These are phyloP conservation scores for Erodium maritimum DNA, from an alignment of 345 rosid species.

Conservation along the genomic window DNA sequence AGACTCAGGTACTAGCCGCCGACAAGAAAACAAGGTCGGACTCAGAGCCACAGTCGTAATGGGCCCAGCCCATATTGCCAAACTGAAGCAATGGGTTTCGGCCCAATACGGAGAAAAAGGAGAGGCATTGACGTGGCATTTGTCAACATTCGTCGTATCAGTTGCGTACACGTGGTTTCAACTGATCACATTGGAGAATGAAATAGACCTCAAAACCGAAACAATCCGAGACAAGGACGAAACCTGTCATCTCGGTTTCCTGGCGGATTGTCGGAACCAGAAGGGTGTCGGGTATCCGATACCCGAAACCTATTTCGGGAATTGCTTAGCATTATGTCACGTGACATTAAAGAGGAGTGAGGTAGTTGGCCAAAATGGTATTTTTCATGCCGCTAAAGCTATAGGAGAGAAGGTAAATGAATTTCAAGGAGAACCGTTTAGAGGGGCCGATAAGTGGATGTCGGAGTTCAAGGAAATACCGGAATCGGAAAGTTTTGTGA, in stretches of 20 bases:
- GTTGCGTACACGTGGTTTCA: conserved; percentile 28
- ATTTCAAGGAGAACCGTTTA: conserved; percentile 11
- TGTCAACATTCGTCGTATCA: conserved; percentile 18
- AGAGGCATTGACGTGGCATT: neutral
- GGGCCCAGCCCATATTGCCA: conserved; percentile 3
- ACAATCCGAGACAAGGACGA: neutral
- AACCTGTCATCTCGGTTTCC: conserved; percentile 9
- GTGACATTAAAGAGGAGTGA: conserved; percentile 9
- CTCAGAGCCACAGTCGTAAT: conserved; percentile 20
- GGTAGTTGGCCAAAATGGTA: conserved; percentile 19
- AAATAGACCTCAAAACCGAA: neutral
- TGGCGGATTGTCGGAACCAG: conserved; percentile 17
- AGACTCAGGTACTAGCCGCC: neutral
- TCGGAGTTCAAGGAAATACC: neutral
- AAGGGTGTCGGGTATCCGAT: neutral
- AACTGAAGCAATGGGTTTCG: conserved; percentile 15
- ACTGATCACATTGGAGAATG: conserved; percentile 15
- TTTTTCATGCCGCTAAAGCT: conserved; percentile 20
- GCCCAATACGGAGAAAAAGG: too few species aligned
- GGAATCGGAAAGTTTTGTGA: conserved; percentile 1
- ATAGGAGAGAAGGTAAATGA: conserved; percentile 17
- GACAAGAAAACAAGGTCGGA: conserved; percentile 10
- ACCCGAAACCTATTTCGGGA: conserved; percentile 24
- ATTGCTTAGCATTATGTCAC: conserved; percentile 16
- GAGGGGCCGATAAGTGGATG: conserved; percentile 14